Base-by-base conservation (phyloP, 1,284 basidiomycete genomes). In the Xerocomus amazonicus region DNA sequence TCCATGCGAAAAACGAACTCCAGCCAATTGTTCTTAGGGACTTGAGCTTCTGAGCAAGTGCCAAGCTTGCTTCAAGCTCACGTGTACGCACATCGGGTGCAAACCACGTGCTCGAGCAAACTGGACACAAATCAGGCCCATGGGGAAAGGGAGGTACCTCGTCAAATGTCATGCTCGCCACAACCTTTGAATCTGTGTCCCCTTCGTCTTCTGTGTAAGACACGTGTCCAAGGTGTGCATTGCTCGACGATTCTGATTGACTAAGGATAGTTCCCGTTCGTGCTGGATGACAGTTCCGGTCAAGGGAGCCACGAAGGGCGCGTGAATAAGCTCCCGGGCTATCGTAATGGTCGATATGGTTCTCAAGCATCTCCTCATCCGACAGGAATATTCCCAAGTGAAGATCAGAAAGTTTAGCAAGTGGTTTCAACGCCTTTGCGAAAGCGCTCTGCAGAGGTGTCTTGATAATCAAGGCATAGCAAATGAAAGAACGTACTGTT, bases 321-420 rank as follows among this genome's bases (percentile, higher is more conserved):
- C 50, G 55, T n/a, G 60, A 54, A 45, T 65, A 56, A 3, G 51
- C 47, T 39, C 43, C 43, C n/a, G 63, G 61, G 12, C 54, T 63
- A 23, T 67, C 57, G 39, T 66, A 68, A 44, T 78, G 73, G 13
- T 62, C 59, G 53, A 80, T 65, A 48, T 80, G 78, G 9, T 66
- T 56, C 54, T 69, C 65, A 29, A 79, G 57, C 43, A 78, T 62
- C 17, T 69, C 66, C 44, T 73, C 70, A 44, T 73, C 69, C 0
- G 80, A 82, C 13, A 83, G 74, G 57, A 77, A 80, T 52, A 83
- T 66, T 0, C 84, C 84, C 33, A 87, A 68, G 54, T 78, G 76
- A 12, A 87, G 71, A 52, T 75, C 62, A 19, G 69, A 63, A n/a
- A 87, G 70, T 13, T 70, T 68, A 31, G 57, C 64, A 14, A 86